Percentiles rank a stretch among this genome's conserved stretches.
These are phyloP conservation scores for Nakazawaea ambrosiae DNA, from an alignment of 805 yeast genomes.

Conservation along the genomic window DNA sequence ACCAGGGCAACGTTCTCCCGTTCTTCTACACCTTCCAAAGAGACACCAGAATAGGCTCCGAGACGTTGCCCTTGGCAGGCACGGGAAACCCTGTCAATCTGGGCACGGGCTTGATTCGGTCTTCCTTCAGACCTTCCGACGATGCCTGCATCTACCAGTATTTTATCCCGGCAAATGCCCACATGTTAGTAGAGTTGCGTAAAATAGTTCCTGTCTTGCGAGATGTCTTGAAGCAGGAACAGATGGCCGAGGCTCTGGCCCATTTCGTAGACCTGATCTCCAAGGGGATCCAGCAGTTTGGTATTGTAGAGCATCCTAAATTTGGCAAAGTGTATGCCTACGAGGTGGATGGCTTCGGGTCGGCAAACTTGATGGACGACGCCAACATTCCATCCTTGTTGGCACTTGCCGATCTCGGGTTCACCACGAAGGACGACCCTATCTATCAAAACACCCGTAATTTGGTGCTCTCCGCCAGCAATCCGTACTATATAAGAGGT, in stretches of 20 bases:
- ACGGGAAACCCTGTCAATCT: conserved; percentile 77
- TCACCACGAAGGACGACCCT: conserved; percentile 38
- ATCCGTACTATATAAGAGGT: conserved; percentile 73
- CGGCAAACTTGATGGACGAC: conserved; percentile 74
- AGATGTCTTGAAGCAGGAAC: conserved; percentile 10
- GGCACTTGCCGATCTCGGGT: conserved; percentile 77
- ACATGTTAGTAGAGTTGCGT: conserved; percentile 57
- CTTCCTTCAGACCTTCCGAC: conserved; percentile 85
- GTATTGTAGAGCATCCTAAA: conserved; percentile 56
- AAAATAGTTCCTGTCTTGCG: conserved; percentile 25
- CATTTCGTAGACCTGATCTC: conserved; percentile 35
- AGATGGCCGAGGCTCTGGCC: conserved; percentile 22
- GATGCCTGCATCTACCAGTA: conserved; percentile 78
- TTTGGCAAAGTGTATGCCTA: conserved; percentile 80
- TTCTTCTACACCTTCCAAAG: conserved; percentile 66
- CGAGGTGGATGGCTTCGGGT: conserved; percentile 85
- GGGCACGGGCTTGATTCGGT: conserved; percentile 65
- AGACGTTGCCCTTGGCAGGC: conserved; percentile 73
- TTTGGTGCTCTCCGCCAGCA: conserved; percentile 60
- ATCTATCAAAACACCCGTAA: conserved; percentile 72
- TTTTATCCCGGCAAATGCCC: conserved; percentile 83
- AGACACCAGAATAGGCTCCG: conserved; percentile 68
- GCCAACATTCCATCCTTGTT: conserved; percentile 83
- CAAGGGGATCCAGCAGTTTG: conserved; percentile 54
- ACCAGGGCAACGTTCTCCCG: conserved; percentile 38